Base-by-base conservation (phyloP, 2,329 filamentous ascomycete species). In the Thelonectria olida region DNA sequence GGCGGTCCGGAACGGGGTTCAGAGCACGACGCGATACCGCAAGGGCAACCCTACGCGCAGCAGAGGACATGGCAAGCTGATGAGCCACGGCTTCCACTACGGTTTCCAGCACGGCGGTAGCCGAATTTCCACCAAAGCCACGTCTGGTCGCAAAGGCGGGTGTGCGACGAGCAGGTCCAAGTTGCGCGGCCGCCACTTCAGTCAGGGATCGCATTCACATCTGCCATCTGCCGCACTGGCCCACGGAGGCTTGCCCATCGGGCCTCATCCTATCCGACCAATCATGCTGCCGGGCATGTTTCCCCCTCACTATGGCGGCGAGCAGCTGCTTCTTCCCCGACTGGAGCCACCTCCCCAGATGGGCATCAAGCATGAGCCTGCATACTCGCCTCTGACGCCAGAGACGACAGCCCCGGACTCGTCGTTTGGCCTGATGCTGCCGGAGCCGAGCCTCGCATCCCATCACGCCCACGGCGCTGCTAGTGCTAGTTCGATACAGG, bases 1-100 rank as follows among this genome's bases (percentile, higher is more conserved):
- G 75, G 92, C 92, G 0, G 79, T 92, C 28, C 77, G 78, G 19
- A 79, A 90, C 22, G 92, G 92, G 23, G 91, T 97, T 50, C 88
- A 93, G 76, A 95, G 92, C 60, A 98, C 95, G 1, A 97, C 95
- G 1, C 82, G 90, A 65, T 93, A 92, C 75, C 87, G 91, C 66
- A 89, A 88, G 67, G 74, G 71, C 23, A 79, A 78, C 61, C 70
- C 79, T 22, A 47, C 69, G 13, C 71, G 74, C 15, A 73, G 70
- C 51, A 45, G 47, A 49, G 53, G 36, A 27, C 17, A 58, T 53
- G 58, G 42, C 38, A 69, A 63, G 59, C 31, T 56, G 36, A 57
- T 58, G 47, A 60, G 62, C 41, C 53, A 60, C 36, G 58, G 62
- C 45, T 66, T 63, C 20, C 55, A 65, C 42, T 60, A 64, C 47